These are phyloP conservation scores for Saposhnikovia divaricata DNA, from an alignment of 129 eudicot genomes.

Conservation along the genomic window DNA sequence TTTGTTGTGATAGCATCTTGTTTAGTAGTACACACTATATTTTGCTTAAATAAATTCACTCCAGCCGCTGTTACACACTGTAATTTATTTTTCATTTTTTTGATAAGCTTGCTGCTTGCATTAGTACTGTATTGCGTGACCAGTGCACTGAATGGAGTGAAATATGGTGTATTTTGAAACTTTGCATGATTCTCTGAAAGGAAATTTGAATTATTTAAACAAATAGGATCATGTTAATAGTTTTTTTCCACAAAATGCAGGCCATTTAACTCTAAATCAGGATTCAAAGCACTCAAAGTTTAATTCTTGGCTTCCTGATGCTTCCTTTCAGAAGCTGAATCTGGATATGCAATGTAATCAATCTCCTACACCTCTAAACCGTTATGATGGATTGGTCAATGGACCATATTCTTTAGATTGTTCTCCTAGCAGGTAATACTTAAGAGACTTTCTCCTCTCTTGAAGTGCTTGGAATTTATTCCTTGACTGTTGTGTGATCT, in stretches of 20 bases:
- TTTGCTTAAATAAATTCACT: too few species aligned
- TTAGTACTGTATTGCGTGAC: too few species aligned
- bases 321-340: slow-evolving; percentile 45
- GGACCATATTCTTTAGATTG: slow-evolving; percentile 29
- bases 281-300: slow-evolving; percentile 27
- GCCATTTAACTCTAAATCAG: slow-evolving; percentile 27
- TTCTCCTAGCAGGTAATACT: slow-evolving; percentile 52
- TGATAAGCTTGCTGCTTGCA: too few species aligned
- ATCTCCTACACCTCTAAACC: slow-evolving; percentile 31
- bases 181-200: not conserved
- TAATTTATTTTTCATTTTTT: too few species aligned
- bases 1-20: too few species aligned
- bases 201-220: not conserved
- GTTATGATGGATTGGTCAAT: slow-evolving; percentile 25
- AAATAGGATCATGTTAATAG: not conserved
- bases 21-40: too few species aligned
- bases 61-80: too few species aligned
- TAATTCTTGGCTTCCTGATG: slow-evolving; percentile 48
- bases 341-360: slow-evolving; percentile 35
- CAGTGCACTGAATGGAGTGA: too few species aligned
- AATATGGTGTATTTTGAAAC: not conserved
- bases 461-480: not conserved
- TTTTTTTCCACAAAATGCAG: slow-evolving; percentile 20
- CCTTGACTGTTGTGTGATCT: not conserved
- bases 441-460: not conserved